Evolutionary conservation across 2,329 filamentous ascomycete species (phyloP).

Genomic region (Arthroderma uncinatum): DNA sequence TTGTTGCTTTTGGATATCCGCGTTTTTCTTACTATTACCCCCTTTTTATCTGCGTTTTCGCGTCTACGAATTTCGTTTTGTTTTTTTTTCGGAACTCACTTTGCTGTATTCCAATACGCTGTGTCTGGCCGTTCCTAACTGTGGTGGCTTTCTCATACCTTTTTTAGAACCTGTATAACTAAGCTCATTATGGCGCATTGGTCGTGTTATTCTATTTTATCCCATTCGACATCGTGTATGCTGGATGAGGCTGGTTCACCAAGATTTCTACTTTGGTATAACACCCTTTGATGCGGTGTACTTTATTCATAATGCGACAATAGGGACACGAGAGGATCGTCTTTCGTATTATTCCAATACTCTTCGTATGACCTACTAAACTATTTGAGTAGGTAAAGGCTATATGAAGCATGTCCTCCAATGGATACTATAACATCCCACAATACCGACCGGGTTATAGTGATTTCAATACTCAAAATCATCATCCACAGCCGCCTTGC

Average conservation of each 20-base stretch:
- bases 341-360: neutral
- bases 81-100: neutral
- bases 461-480: slow-evolving; percentile 79
- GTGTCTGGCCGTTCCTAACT: neutral
- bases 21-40: neutral
- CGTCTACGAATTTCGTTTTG: neutral
- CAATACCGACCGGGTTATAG: neutral
- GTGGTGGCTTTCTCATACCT: neutral
- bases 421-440: neutral
- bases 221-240: neutral
- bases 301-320: neutral
- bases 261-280: neutral
- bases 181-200: neutral
- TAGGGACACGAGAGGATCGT: neutral
- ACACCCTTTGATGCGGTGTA: neutral
- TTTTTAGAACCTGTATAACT: slow-evolving; percentile 2
- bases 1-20: neutral
- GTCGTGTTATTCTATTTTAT: neutral
- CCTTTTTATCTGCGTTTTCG: neutral
- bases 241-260: neutral
- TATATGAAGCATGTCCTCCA: neutral
- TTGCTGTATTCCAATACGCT: neutral
- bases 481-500: slow-evolving; percentile 85
- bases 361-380: neutral
- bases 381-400: neutral